Base-by-base conservation (phyloP, 2,329 filamentous ascomycete genomes). In the Colletotrichum filicis region DNA sequence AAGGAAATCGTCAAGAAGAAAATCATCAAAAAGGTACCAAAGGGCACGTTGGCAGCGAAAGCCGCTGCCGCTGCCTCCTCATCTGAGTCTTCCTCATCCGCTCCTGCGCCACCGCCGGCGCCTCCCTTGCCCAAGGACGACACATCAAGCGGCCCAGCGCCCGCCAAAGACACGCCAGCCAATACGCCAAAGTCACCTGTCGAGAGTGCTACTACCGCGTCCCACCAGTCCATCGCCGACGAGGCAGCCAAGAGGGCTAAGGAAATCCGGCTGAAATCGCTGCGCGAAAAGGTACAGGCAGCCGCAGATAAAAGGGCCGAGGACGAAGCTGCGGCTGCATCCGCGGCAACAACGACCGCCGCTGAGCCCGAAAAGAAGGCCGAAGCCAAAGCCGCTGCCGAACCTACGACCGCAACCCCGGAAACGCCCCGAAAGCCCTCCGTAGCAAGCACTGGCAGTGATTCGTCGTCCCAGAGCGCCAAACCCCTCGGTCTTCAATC, bases 161-260 rank as follows among this genome's bases (percentile, higher is more conserved):
- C 53, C 6, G 59, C 59, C n/a, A 75, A 68, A 66, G 57, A 81
- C 32, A 78, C 78, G 22, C 78, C 82, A 60, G 77, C 76, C 24
- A 79, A 78, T 72, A 68, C 66, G 16, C 11, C 62, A 11, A 69
- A 66, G 26, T 28, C 72, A 9, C 35, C 61, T 37, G 57, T 56
- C 6, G 66, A 74, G 75, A 73, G 75, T 78, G 75, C 82, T 75
- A 73, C 81, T 73, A 78, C 79, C 11, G 77, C 88, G 14, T 86
- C 89, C 1, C 81, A 89, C 61, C 84, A 85, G 75, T 89, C 87
- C 77, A 85, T 91, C 63, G 90, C 90, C 55, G 88, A 94, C 77
- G 92, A 95, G 79, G 91, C 89, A 61, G 91, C 91, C 0, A 83
- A 87, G 77, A 92, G 89, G 81, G 91, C 91, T 62, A 92, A 92